Evolutionary conservation across 1,284 basidiomycete genomes (phyloP), one percentile per base, ranked within the genome.

Genomic region (Marasmius oreades): DNA sequence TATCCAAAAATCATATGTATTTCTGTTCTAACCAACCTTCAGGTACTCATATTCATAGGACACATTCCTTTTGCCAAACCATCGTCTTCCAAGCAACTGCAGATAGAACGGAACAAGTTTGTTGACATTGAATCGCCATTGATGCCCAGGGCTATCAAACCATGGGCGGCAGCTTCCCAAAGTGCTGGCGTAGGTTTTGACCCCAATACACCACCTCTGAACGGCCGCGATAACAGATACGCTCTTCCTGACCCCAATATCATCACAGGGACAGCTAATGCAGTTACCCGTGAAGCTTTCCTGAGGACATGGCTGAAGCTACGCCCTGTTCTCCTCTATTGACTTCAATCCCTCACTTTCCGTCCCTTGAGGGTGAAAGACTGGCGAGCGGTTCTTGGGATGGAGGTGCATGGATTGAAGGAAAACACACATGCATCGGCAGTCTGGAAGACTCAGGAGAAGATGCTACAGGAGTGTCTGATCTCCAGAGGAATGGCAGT

Each of bases 231-330:
- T 16, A 37, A 28, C 23, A 37, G 52, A 18, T 53, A 44, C 16
- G 52, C 52, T 12, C 26, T 53, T 6, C 52, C 52, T n/a, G 39
- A 53, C 26, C 39, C 52, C n/a, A 44, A 24, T n/a, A 28, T 53
- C 18, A 53, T 53, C 10, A 37, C 52, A 18, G 24, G n/a, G 7
- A 42, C 42, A 3, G n/a, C 2, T 12, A 43, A 18, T 16, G 20
- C 14, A 5, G 14, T 20, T 1, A 44, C 22, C 6, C 34, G 37
- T 1, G 52, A 16, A 12, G 22, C 5, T 8, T 26, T 24, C 14
- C 7, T 53, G 23, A 44, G 18, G 0, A 31, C 8, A 1, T 39
- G 26, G 12, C 37, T 53, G 24, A 53, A 53, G 23, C 37, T 53
- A 8, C 16, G 39, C 7, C 14, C 12, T 11, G 20, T 43, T 3